Percentiles rank a stretch among this genome's conserved stretches.
These are phyloP conservation scores for Erodium moschatum DNA, from an alignment of 441 rosid species.

Conservation along the genomic window DNA sequence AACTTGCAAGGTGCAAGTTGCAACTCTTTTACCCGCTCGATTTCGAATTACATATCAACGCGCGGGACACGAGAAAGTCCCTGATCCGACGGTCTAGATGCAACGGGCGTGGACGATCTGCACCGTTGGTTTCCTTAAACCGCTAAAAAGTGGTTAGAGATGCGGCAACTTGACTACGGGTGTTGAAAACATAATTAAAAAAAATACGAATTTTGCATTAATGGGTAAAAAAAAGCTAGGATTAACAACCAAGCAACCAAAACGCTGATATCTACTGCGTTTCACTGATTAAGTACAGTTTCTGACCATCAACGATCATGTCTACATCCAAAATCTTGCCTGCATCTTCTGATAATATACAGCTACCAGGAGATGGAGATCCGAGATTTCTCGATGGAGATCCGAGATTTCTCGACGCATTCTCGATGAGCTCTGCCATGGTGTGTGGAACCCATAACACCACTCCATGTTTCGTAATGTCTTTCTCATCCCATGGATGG, in stretches of 20 bases:
- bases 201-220: too few relatives aligned
- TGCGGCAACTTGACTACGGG: slow-evolving; percentile 4
- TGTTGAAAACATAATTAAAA: too few relatives aligned
- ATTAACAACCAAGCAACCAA: too few relatives aligned
- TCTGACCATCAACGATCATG: slow-evolving; percentile 61
- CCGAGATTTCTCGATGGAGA: slow-evolving; percentile 33
- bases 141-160: slow-evolving; percentile 6
- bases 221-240: too few relatives aligned
- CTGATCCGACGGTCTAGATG: background rate
- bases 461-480: slow-evolving; percentile 49
- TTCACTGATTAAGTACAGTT: slow-evolving; percentile 47
- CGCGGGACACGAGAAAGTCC: background rate
- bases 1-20: background rate
- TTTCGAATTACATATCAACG: background rate
- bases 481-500: slow-evolving; percentile 47
- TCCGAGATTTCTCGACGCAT: slow-evolving; percentile 40
- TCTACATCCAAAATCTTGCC: slow-evolving; percentile 61
- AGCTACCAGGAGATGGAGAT: slow-evolving; percentile 27
- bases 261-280: slow-evolving; percentile 11
- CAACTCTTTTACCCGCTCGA: slow-evolving; percentile 9
- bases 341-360: slow-evolving; percentile 57
- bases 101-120: too few relatives aligned
- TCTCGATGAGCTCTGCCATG: slow-evolving; percentile 42
- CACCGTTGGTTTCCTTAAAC: background rate
- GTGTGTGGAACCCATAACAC: slow-evolving; percentile 58